phyloP scores from a whole-genome alignment of 257 asterid species.

The Nicotiana benthamiana region DNA sequence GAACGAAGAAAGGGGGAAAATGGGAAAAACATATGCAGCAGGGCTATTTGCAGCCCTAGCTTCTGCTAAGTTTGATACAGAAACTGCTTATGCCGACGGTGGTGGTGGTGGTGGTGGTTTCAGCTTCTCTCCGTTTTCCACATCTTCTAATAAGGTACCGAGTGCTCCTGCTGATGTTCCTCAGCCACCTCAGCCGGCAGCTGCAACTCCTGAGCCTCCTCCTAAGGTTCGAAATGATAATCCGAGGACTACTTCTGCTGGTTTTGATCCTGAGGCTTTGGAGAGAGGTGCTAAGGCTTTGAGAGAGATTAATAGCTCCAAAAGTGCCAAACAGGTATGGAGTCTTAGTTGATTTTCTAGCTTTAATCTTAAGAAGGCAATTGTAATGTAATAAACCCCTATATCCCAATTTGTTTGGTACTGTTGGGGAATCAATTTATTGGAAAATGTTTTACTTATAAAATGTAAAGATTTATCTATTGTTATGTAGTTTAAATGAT shows the following conservation, averaged over 20 bases:
- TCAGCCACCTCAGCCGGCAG: slow-evolving; percentile 25
- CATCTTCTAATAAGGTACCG: slow-evolving; percentile 28
- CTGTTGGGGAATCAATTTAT: neutral
- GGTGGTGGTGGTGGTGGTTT: slow-evolving; percentile 24
- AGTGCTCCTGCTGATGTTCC: slow-evolving; percentile 27
- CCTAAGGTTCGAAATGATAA: slow-evolving; percentile 53
- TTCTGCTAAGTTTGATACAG: slow-evolving; percentile 42
- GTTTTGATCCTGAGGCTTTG: slow-evolving; percentile 84
- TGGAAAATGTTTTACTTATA: neutral
- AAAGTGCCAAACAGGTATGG: slow-evolving; percentile 53
- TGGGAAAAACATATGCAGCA: slow-evolving; percentile 47
- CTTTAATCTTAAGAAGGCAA: neutral
- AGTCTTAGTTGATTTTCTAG: neutral
- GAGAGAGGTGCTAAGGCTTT: slow-evolving; percentile 65
- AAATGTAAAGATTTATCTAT: neutral
- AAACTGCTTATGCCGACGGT: slow-evolving; percentile 54
- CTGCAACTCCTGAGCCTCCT: slow-evolving; percentile 23
- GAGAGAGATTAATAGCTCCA: slow-evolving; percentile 34
- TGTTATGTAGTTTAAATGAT: neutral
- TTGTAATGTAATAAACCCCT: neutral
- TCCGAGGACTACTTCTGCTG: slow-evolving; percentile 77
- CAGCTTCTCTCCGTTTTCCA: slow-evolving; percentile 42
- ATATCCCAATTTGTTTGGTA: neutral
- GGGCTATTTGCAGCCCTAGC: slow-evolving; percentile 62
- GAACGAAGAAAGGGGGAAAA: neutral